Evolutionary conservation across 2,329 filamentous ascomycete species (phyloP).

Genomic region (Neoascochyta sp.): DNA sequence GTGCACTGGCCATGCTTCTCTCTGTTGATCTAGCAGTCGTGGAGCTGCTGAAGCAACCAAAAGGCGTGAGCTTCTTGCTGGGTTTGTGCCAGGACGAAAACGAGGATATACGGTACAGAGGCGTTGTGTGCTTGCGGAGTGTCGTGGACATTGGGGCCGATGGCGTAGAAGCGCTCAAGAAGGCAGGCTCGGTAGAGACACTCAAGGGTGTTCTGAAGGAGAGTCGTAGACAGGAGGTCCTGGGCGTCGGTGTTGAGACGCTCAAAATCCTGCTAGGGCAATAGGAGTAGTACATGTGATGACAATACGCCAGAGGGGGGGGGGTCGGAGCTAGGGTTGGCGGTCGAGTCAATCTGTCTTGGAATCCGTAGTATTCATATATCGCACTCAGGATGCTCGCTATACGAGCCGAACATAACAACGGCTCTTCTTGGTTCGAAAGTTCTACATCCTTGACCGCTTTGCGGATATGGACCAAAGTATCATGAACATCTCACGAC

Average conservation of each 20-base stretch:
- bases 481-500: no score
- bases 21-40: slow-evolving; percentile 71
- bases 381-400: no score
- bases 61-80: slow-evolving; percentile 75
- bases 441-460: no score
- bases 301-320: no score
- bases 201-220: slow-evolving; percentile 68
- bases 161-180: slow-evolving; percentile 42
- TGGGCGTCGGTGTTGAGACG: slow-evolving; percentile 68
- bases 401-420: no score
- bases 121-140: slow-evolving; percentile 71
- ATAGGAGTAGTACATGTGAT: no score
- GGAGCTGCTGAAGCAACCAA: slow-evolving; percentile 62
- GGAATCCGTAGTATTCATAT: no score
- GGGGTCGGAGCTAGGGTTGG: no score
- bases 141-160: slow-evolving; percentile 59
- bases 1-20: slow-evolving; percentile 80
- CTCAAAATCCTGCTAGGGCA: slow-evolving; percentile 60
- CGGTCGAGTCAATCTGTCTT: no score
- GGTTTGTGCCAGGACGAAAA: slow-evolving; percentile 70
- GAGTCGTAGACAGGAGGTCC: slow-evolving; percentile 64
- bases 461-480: no score
- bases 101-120: slow-evolving; percentile 64
- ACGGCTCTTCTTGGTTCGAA: no score
- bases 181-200: slow-evolving; percentile 61